Percentiles rank a stretch among this genome's conserved stretches.
These are phyloP conservation scores for Malus hybrid DNA, from an alignment of 331 rosid species.

Conservation along the genomic window DNA sequence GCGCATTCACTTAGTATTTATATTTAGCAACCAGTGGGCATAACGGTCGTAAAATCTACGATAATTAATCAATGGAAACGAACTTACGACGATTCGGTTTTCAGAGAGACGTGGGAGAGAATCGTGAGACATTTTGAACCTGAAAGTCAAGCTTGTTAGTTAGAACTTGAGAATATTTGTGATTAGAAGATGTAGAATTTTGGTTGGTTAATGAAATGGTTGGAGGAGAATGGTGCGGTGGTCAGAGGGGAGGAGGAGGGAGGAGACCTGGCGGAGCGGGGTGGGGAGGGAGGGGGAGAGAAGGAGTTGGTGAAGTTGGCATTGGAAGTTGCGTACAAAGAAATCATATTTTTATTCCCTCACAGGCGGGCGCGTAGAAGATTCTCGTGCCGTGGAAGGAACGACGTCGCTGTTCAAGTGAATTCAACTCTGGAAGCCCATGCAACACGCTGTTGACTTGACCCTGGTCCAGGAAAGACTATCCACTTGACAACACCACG, in stretches of 20 bases:
- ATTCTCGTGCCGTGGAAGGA: too few relatives aligned
- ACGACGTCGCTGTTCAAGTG: too few relatives aligned
- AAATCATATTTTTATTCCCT: background rate
- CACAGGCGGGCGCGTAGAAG: too few relatives aligned
- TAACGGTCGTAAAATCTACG: background rate
- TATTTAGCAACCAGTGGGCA: too few relatives aligned
- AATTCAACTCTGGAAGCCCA: too few relatives aligned
- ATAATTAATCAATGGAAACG: background rate
- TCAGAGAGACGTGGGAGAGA: constrained; percentile 35
- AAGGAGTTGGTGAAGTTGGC: background rate
- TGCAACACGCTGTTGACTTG: too few relatives aligned
- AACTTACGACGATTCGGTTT: constrained; percentile 3
- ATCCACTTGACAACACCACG: too few relatives aligned
- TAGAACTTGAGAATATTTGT: background rate
- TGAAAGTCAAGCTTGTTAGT: constrained; percentile 5
- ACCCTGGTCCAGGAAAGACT: fast-evolving
- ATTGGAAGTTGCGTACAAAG: background rate
- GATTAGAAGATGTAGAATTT: background rate
- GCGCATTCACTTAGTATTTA: too few relatives aligned
- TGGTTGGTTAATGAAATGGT: background rate
- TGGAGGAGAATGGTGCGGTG: background rate
- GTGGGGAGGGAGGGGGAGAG: background rate
- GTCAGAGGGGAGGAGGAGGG: background rate
- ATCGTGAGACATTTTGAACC: constrained; percentile 40
- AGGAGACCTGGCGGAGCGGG: constrained; percentile 17